Evolutionary conservation across 345 rosid genomes (phyloP), one percentile per base, ranked within the genome.

Genomic region (Murraya paniculata): DNA sequence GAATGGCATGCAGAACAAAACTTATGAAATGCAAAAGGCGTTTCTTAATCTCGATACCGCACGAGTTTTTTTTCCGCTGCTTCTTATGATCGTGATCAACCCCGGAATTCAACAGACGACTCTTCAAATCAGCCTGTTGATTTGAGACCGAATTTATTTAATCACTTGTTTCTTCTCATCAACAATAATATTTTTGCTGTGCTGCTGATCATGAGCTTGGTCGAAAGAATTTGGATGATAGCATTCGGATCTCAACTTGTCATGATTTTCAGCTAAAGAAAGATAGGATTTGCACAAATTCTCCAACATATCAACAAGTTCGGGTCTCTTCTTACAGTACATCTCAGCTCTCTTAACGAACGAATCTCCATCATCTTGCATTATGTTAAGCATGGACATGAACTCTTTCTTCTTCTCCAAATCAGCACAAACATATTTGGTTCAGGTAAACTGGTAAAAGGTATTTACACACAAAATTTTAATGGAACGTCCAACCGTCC

Each of bases 281-380:
- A 68, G 67, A 65, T 81, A 76, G 7, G 87, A 81, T 18, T 61
- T 31, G 62, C 72, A 58, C 57, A 76, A 64, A 30, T 81, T 78
- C 5, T 55, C 67, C 69, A 78, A 61, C 50, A 60, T 33, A 6
- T 75, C 39, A 8, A 84, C 38, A 10, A 81, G 78, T 38, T 81
- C 80, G 2, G 77, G 84, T 75, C 84, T 78, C 56, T 73, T 75
- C 58, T 78, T 68, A 35, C 59, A 78, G 68, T 66, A 84, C 66
- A 59, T 71, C 68, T 80, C 84, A 19, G 78, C 84, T 45, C 82
- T 77, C 73, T 78, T 33, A 4, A 74, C 68, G 45, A 81, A 84
- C 10, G 82, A 77, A 38, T 74, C 86, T 30, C 86, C 83, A 71
- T 78, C 80, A 5, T 75, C 68, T 71, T 78, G 59, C 22, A 81